Conservation (phyloP, 495 filamentous ascomycete genomes). For the Daldinia concentrica region DNA sequence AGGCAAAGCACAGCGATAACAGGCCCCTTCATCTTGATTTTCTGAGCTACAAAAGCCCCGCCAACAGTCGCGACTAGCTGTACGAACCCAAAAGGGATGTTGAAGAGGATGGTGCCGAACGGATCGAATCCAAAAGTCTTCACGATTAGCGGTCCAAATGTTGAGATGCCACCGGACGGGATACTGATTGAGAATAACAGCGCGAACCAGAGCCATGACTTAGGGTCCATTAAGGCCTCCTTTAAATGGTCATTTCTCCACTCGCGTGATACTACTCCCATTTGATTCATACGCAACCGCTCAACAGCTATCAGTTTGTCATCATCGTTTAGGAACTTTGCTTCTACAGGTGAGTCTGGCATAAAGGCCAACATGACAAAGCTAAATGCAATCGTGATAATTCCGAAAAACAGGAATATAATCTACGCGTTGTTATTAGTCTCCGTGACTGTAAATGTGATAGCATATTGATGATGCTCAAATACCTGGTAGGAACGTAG, state of each 20-base stretch:
- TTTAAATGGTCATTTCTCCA: slow-evolving; percentile 71
- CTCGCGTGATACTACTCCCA: slow-evolving; percentile 64
- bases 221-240: slow-evolving; percentile 64
- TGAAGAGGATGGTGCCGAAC: slow-evolving; percentile 69
- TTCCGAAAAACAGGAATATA: slow-evolving; percentile 65
- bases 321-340: slow-evolving; percentile 64
- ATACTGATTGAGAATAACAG: slow-evolving; percentile 64
- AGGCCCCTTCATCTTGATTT: slow-evolving; percentile 63
- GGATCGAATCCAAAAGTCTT: slow-evolving; percentile 66
- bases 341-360: slow-evolving; percentile 65
- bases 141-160: slow-evolving; percentile 69
- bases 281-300: slow-evolving; percentile 70
- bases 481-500: slow-evolving; percentile 62
- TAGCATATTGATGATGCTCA: not conserved
- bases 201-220: slow-evolving; percentile 70
- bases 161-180: slow-evolving; percentile 68
- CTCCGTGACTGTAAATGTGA: not conserved
- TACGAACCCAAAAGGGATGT: slow-evolving; percentile 70
- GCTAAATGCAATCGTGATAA: slow-evolving; percentile 62
- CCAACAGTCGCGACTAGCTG: slow-evolving; percentile 67
- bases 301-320: slow-evolving; percentile 58
- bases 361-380: slow-evolving; percentile 59
- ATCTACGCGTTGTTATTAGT: slow-evolving; percentile 48
- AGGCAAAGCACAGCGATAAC: slow-evolving; percentile 64
- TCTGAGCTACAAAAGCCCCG: slow-evolving; percentile 64